These are phyloP conservation scores for Neopestalotiopsis clavispora DNA, from an alignment of 2,329 filamentous ascomycete species.

Conservation along the genomic window DNA sequence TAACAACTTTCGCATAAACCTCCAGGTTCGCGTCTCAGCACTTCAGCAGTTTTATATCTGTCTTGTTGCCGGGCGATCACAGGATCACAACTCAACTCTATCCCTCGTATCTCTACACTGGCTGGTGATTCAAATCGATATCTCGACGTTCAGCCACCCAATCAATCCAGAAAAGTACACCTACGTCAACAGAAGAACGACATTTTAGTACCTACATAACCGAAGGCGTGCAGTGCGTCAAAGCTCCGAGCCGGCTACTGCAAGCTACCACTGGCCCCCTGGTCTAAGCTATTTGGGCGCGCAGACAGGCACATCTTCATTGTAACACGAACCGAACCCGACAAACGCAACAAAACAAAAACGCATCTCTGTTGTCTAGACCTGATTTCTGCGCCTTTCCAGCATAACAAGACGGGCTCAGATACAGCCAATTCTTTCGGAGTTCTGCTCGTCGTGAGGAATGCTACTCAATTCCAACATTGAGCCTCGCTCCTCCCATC, in stretches of 20 bases:
- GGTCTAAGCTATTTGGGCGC: neutral
- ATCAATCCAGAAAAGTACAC: neutral
- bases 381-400: neutral
- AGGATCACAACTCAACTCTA: neutral
- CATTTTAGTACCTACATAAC: neutral
- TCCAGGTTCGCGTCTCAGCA: neutral
- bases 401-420: neutral
- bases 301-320: neutral
- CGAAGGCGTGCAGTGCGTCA: neutral
- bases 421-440: neutral
- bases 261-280: neutral
- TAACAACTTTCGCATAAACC: neutral
- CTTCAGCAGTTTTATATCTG: neutral
- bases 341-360: neutral
- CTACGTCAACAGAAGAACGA: neutral
- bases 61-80: neutral
- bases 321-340: neutral
- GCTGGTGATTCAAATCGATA: neutral
- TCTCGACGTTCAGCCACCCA: neutral
- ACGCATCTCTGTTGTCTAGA: neutral
- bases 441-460: slow-evolving; percentile 16
- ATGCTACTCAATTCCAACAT: slow-evolving; percentile 28
- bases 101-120: neutral
- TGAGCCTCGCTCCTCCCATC: slow-evolving; percentile 26
- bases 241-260: slow-evolving; percentile 1